Percentiles rank a stretch among this genome's conserved stretches.
Evolutionary conservation across 345 rosid genomes (phyloP).

Genomic region (Aquilaria sinensis): DNA sequence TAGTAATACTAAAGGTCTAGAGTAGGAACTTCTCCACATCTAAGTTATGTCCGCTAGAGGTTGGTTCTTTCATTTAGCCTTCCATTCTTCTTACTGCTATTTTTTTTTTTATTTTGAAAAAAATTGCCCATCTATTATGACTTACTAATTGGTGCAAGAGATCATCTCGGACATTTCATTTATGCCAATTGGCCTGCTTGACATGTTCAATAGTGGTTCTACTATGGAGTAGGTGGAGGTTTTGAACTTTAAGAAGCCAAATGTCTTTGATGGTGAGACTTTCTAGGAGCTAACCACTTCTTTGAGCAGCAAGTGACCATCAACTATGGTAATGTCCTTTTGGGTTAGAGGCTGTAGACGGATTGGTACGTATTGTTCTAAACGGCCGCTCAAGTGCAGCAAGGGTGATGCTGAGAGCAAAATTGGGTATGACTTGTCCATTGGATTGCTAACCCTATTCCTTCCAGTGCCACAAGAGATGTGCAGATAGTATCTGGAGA

Average conservation of each 20-base stretch:
- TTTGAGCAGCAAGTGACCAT: slow-evolving; percentile 35
- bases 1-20: slow-evolving; percentile 75
- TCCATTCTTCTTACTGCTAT: neutral
- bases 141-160: slow-evolving; percentile 41
- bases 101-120: neutral
- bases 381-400: slow-evolving; percentile 54
- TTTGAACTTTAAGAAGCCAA: slow-evolving; percentile 27
- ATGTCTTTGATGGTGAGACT: slow-evolving; percentile 47
- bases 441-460: slow-evolving; percentile 50
- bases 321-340: slow-evolving; percentile 44
- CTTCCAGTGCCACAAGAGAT: slow-evolving; percentile 60
- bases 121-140: neutral
- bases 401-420: slow-evolving; percentile 48
- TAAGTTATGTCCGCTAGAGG: slow-evolving; percentile 54
- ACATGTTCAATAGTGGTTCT: slow-evolving; percentile 84
- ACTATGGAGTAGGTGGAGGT: slow-evolving; percentile 58
- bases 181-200: slow-evolving; percentile 78
- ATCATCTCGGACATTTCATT: slow-evolving; percentile 51
- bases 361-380: slow-evolving; percentile 71
- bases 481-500: slow-evolving; percentile 80
- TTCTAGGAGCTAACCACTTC: slow-evolving; percentile 32
- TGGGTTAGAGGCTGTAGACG: slow-evolving; percentile 74
- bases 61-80: slow-evolving; percentile 10
- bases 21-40: slow-evolving; percentile 86
- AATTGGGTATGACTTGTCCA: slow-evolving; percentile 43